A percentile compares a stretch with the other conserved stretches of the same genome.
Conservation (phyloP, 2,329 filamentous ascomycete genomes). For the Salinomyces thailandicus region DNA sequence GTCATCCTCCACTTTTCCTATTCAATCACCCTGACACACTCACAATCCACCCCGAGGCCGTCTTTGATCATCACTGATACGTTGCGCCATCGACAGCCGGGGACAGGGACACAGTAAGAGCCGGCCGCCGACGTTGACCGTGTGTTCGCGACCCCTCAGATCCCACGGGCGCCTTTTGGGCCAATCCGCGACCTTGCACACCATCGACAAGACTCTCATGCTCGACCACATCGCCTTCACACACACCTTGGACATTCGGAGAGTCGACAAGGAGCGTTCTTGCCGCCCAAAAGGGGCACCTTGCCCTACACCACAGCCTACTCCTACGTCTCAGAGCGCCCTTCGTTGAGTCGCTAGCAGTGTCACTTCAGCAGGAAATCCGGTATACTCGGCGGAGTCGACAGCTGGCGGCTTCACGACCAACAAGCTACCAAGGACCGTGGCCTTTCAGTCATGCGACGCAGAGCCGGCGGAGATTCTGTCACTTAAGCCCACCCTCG, state of each 20-base stretch:
- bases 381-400: constrained; percentile 3
- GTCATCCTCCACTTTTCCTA: no score
- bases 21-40: no score
- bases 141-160: background rate
- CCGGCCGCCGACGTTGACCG: constrained; percentile 1
- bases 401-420: constrained; percentile 1
- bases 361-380: background rate
- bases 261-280: no score
- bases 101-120: no score
- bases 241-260: background rate
- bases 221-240: background rate
- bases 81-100: no score
- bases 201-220: background rate
- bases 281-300: no score
- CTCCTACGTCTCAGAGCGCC: constrained; percentile 1
- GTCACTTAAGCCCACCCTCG: constrained; percentile 22
- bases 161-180: constrained; percentile 5
- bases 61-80: background rate
- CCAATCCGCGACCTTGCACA: constrained; percentile 1
- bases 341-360: background rate
- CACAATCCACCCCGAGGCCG: background rate
- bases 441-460: constrained; percentile 27
- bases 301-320: no score
- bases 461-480: constrained; percentile 19
- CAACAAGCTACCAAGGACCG: constrained; percentile 1